These are phyloP conservation scores for Phytopythium oedochilum DNA, from an alignment of 352 stramenopile genomes.

Conservation along the genomic window DNA sequence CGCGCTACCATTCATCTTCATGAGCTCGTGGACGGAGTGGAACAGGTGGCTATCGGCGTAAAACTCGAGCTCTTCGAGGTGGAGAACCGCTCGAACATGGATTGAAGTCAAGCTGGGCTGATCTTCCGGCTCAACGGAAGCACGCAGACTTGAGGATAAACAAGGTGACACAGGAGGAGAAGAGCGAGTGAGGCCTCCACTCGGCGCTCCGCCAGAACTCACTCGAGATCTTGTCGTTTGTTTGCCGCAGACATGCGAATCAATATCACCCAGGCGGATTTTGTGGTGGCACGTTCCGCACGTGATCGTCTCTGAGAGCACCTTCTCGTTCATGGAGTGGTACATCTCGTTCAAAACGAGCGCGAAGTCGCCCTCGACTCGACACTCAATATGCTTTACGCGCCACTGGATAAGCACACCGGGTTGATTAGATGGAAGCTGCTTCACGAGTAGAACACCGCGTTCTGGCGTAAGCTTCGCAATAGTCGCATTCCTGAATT, in stretches of 20 bases:
- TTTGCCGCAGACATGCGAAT: slow-evolving; percentile 36
- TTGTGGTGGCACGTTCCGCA: slow-evolving; percentile 55
- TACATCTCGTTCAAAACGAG: slow-evolving; percentile 45
- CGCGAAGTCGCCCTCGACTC: slow-evolving; percentile 44
- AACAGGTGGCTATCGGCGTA: slow-evolving; percentile 32
- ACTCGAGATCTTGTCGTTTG: neutral
- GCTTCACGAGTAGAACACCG: slow-evolving; percentile 44
- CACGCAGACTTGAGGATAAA: too few species aligned
- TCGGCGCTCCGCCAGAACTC: neutral
- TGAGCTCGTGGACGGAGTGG: slow-evolving; percentile 26
- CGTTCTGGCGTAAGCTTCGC: slow-evolving; percentile 49
- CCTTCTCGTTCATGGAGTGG: slow-evolving; percentile 45
- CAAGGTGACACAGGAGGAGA: too few species aligned
- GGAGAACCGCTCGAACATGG: slow-evolving; percentile 30
- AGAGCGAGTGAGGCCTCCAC: neutral
- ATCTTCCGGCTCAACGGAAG: neutral
- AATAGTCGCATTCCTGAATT: slow-evolving; percentile 41
- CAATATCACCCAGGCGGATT: slow-evolving; percentile 53
- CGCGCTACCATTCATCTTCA: slow-evolving; percentile 7
- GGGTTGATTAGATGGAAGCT: slow-evolving; percentile 9
- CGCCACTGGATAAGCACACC: slow-evolving; percentile 48
- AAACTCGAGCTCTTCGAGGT: slow-evolving; percentile 49
- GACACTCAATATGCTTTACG: slow-evolving; percentile 34
- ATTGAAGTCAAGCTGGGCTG: neutral
- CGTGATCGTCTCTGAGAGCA: slow-evolving; percentile 44